phyloP scores from a whole-genome alignment of 1,284 basidiomycete species.

The Peniophora sp. region DNA sequence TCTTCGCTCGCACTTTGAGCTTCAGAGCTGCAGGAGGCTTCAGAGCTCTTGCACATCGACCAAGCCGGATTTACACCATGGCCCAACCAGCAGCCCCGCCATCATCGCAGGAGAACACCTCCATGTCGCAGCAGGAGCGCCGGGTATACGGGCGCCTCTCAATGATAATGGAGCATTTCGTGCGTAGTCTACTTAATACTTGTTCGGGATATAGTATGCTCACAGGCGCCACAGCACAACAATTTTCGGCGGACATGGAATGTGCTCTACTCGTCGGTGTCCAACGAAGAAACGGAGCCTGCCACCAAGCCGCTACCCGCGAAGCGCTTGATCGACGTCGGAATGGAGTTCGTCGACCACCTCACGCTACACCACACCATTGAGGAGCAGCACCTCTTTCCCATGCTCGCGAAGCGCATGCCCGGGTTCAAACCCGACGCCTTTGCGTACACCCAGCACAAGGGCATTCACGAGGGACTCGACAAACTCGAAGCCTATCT shows the following conservation, averaged over 20 bases:
- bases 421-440: constrained; percentile 46
- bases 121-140: background rate
- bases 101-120: too few species aligned
- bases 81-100: too few species aligned
- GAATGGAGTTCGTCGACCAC: constrained; percentile 23
- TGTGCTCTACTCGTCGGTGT: background rate
- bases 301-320: background rate
- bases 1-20: too few species aligned
- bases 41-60: too few species aligned
- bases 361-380: constrained; percentile 64
- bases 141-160: background rate
- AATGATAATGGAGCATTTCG: background rate
- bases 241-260: background rate
- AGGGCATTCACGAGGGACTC: constrained; percentile 63
- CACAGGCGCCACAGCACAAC: background rate
- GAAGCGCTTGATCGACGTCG: background rate
- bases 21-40: too few species aligned
- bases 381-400: constrained; percentile 59
- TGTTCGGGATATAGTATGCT: background rate
- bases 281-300: background rate
- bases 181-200: background rate
- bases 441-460: constrained; percentile 53
- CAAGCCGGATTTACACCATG: too few species aligned
- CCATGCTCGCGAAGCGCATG: constrained; percentile 54
- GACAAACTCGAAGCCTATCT: constrained; percentile 43